Evolutionary conservation across 2,329 filamentous ascomycete species (phyloP), one percentile per base, ranked within the genome.

Genomic region (Pestalotiopsis sp.): DNA sequence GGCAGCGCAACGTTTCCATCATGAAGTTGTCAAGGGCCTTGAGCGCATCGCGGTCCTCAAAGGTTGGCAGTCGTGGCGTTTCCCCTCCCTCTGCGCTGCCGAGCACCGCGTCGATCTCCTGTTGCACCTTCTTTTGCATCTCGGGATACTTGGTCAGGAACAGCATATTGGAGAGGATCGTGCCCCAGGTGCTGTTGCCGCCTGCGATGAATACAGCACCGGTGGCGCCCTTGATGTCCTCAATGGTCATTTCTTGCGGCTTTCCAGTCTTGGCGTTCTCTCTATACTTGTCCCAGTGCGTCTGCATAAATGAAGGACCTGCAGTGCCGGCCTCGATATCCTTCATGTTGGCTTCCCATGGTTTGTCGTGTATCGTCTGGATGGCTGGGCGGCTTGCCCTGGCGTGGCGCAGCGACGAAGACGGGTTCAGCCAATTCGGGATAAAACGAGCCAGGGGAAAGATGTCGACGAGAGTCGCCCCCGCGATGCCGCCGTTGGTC

Each of bases 181-280:
- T 82, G 60, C 78, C 78, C 81, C 78, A 83, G 3, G 83, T 85
- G 38, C 83, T 84, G 70, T 86, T 80, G 52, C 80, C 79, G 12
- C 84, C 84, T 14, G 84, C 84, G 49, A 83, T 82, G 72, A 80
- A 86, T 12, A 86, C 80, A 9, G 84, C 81, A 1, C 81, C 84
- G 0, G 83, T 81, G 4, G 84, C 84, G 13, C 84, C 84, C 72
- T 86, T 84, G 72, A 87, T 82, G 65, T 86, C 83, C 11, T 80
- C 80, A 13, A 82, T 70, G 0, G 78, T 81, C 31, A 83, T 69
- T 20, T 84, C 79, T 1, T 75, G 75, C 13, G 66, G 66, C 27
- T 72, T 70, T 41, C 76, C 78, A 2, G 74, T 71, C n/a, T 75
- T 73, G 12, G 60, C 73, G 70, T 68, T 77, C 68, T 67, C 77